These are phyloP conservation scores for Aspergillus transmontanensis DNA, from an alignment of 2,329 filamentous ascomycete genomes.

Conservation along the genomic window DNA sequence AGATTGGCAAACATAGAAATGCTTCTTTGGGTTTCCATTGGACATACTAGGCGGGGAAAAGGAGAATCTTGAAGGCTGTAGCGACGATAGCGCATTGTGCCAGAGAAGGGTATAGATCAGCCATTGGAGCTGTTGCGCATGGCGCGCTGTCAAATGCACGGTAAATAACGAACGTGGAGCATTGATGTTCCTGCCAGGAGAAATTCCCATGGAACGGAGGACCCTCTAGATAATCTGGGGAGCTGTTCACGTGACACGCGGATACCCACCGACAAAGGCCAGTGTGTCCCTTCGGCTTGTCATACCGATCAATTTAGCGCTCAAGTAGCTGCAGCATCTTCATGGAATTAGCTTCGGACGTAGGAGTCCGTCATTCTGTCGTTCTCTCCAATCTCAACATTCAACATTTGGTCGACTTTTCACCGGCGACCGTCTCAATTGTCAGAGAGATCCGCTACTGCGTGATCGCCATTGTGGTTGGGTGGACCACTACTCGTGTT, in stretches of 20 bases:
- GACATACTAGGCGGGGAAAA: slow-evolving; percentile 90
- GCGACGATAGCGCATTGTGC: slow-evolving; percentile 84
- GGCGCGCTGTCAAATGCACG: slow-evolving; percentile 15
- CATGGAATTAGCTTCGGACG: slow-evolving; percentile 44
- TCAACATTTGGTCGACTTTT: slow-evolving; percentile 55
- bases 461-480: slow-evolving; percentile 53
- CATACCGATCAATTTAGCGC: background rate
- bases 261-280: slow-evolving; percentile 15
- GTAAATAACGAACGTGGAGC: background rate
- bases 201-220: slow-evolving; percentile 10
- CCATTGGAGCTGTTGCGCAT: slow-evolving; percentile 58
- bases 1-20: slow-evolving; percentile 7
- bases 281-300: slow-evolving; percentile 20
- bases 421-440: slow-evolving; percentile 51
- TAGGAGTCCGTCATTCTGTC: slow-evolving; percentile 50
- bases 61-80: slow-evolving; percentile 83
- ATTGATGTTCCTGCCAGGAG: background rate
- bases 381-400: slow-evolving; percentile 48
- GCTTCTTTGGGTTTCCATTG: slow-evolving; percentile 3
- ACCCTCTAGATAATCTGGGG: slow-evolving; percentile 14
- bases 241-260: slow-evolving; percentile 19
- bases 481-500: slow-evolving; percentile 46
- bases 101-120: slow-evolving; percentile 82
- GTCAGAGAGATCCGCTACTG: slow-evolving; percentile 55
- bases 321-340: slow-evolving; percentile 10